Conservation (phyloP, 352 stramenopile species). For the Pythium brachiatum region DNA sequence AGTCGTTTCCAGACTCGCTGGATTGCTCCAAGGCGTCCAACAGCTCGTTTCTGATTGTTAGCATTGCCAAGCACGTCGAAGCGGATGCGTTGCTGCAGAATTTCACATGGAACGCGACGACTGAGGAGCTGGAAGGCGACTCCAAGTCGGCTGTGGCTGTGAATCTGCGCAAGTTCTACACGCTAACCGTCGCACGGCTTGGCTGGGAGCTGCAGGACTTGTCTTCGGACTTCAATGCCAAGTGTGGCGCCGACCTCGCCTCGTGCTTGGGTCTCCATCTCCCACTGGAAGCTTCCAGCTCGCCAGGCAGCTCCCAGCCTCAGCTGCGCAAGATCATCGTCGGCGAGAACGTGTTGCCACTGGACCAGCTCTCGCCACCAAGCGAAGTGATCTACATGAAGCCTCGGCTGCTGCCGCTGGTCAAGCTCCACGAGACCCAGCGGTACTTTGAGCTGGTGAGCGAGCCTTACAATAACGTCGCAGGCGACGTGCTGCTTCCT, state of each 20-base stretch:
- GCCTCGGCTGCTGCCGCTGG: not conserved
- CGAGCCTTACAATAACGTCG: not conserved
- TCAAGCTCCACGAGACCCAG: not conserved
- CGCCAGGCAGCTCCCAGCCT: not conserved
- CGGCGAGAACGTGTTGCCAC: not conserved
- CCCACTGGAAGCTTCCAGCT: not conserved
- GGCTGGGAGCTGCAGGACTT: not conserved
- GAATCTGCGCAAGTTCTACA: not conserved
- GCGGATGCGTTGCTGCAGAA: not conserved
- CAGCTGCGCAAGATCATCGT: not conserved
- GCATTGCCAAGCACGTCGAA: not conserved
- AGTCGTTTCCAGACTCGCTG: not conserved
- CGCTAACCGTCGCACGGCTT: not conserved
- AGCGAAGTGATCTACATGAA: not conserved
- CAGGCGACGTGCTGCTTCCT: slow-evolving; percentile 10
- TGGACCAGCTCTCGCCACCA: not conserved
- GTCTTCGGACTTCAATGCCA: not conserved
- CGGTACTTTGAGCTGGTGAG: not conserved
- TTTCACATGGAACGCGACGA: not conserved
- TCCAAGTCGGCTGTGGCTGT: not conserved
- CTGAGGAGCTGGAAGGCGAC: not conserved
- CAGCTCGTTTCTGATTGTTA: not conserved
- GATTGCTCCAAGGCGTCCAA: not conserved
- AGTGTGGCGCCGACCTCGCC: not conserved
- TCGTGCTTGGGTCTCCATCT: not conserved